These are phyloP conservation scores for Trichomonas vaginalis DNA, from an alignment of 208 protist genomes.

Conservation along the genomic window DNA sequence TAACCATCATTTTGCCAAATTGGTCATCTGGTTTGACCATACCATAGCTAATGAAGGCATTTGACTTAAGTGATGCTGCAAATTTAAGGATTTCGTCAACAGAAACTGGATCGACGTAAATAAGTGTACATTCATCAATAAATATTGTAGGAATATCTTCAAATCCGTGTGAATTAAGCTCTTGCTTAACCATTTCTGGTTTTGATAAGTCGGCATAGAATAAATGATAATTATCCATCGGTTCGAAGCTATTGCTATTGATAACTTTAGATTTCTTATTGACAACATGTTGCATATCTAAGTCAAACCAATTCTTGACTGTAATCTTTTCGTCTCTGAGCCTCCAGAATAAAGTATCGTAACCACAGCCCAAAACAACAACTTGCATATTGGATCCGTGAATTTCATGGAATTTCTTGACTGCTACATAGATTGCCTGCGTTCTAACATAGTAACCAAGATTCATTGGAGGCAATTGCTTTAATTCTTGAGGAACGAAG, in stretches of 20 bases:
- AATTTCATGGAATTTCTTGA: neutral
- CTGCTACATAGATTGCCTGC: neutral
- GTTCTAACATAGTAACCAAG: neutral
- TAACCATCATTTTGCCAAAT: neutral
- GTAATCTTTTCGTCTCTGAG: neutral
- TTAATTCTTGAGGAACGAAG: neutral
- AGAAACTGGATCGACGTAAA: neutral
- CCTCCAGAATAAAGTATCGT: neutral
- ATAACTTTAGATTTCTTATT: neutral
- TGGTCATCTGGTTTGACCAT: neutral
- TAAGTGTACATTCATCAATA: neutral
- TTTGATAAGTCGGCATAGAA: neutral
- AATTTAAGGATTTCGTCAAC: neutral
- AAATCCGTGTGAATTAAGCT: neutral
- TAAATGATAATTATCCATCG: neutral
- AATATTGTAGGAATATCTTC: neutral
- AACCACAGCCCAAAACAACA: neutral
- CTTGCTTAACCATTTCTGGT: neutral
- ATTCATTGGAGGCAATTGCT: neutral
- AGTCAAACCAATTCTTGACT: neutral
- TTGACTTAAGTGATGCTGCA: neutral
- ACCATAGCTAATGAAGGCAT: neutral
- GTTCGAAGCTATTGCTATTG: neutral
- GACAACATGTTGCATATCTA: neutral
- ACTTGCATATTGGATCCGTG: neutral